Base-by-base conservation (phyloP, 176 grass and related monocot species). In the Musa troglodytarum region DNA sequence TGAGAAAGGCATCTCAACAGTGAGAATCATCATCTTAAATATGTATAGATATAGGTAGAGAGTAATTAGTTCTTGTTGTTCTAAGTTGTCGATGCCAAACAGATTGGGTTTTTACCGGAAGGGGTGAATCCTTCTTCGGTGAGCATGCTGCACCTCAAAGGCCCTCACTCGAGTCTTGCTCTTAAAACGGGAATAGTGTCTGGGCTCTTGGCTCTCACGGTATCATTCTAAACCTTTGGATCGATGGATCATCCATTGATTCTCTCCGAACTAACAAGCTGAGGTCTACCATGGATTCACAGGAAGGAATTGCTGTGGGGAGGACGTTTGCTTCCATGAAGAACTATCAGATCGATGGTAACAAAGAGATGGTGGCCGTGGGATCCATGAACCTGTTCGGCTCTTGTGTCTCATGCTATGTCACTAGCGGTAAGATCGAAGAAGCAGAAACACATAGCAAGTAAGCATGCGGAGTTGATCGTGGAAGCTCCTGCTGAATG, bases 311-410 rank as follows among this genome's bases (percentile, higher is more conserved):
- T 50, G 95, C 95, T 0, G 95, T 99, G 0, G 95, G 90, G 1
- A 76, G 95, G 73, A 99, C 95, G 17, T 99, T 99, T 69, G 95
- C 95, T 49, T 99, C 95, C n/a, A 74, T 94, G 65, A 99, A 99
- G 66, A 94, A 94, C 78, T 99, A 94, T 83, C 91, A 94, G 75
- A 81, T 99, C 55, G 91, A 99, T 87, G 91, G 91, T 10, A 99
- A 99, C 88, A 94, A 99, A 77, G 95, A 99, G 79, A 94, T 99
- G 95, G 94, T 99, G 86, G 95, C 95, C 20, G 84, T 99, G 52
- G 95, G 95, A 34, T 52, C 92, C 25, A 99, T 94, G 88, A 99
- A 99, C 95, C 86, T 99, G 88, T 84, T 83, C 0, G 96, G 96
- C 0, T 99, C 96, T 1, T 99, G 91, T 71, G 78, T 88, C 16